These are phyloP conservation scores for Onygena corvina DNA, from an alignment of 2,329 filamentous ascomycete genomes.

Conservation along the genomic window DNA sequence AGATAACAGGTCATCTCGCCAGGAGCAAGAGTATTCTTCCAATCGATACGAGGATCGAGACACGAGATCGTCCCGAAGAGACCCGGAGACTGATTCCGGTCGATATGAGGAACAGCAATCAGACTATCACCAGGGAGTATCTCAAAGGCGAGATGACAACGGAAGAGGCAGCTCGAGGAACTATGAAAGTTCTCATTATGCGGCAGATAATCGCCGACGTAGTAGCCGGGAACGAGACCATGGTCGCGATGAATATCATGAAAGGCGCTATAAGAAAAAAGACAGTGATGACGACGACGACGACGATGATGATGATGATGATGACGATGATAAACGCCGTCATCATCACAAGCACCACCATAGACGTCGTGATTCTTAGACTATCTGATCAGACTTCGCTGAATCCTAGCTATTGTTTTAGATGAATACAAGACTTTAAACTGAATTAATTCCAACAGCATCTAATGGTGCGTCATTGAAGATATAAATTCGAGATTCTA, in stretches of 20 bases:
- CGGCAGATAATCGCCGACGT: constrained; percentile 15
- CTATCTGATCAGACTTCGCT: not conserved
- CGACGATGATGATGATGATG: constrained; percentile 11
- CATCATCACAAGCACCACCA: constrained; percentile 8
- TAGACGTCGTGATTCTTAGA: constrained; percentile 7
- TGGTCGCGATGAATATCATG: constrained; percentile 11
- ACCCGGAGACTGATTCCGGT: not conserved
- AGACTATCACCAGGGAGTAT: not conserved
- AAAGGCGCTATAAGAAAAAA: constrained; percentile 8
- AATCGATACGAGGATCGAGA: not conserved
- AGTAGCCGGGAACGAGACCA: constrained; percentile 19
- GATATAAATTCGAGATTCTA: too few species aligned
- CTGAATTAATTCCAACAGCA: too few species aligned
- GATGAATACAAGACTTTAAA: too few species aligned
- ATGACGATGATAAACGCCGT: constrained; percentile 5
- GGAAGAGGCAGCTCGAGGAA: constrained; percentile 1
- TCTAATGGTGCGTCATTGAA: too few species aligned
- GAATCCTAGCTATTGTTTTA: not conserved
- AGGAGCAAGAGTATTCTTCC: not conserved
- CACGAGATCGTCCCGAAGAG: not conserved
- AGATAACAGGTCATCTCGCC: constrained; percentile 4
- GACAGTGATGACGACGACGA: constrained; percentile 9
- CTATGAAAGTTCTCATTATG: constrained; percentile 12
- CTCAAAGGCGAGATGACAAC: not conserved
- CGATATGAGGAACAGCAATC: not conserved